Conservation (phyloP, 2,329 filamentous ascomycete genomes). For the Neocucurbitaria cava region DNA sequence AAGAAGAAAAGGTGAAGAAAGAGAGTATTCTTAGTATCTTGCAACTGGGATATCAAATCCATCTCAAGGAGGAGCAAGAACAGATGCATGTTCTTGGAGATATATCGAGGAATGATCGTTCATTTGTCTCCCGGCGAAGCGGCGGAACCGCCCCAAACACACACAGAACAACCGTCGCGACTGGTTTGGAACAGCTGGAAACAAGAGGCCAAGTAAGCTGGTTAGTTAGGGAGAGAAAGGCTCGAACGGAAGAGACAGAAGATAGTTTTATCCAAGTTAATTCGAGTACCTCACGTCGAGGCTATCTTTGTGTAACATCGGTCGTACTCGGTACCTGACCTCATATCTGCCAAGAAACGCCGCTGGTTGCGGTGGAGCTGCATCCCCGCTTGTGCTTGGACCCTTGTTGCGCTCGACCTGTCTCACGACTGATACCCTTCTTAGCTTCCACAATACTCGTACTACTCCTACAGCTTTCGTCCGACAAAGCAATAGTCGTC, state of each 20-base stretch:
- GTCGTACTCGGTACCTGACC: slow-evolving; percentile 7
- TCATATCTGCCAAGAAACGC: slow-evolving; percentile 13
- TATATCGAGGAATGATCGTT: background rate
- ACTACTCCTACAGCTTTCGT: slow-evolving; percentile 1
- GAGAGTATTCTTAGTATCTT: background rate
- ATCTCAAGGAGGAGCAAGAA: background rate
- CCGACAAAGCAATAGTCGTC: slow-evolving; percentile 6
- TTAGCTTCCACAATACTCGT: slow-evolving; percentile 11
- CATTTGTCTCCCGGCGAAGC: background rate
- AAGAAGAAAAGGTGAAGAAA: slow-evolving; percentile 46
- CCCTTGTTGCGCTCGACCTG: slow-evolving; percentile 13
- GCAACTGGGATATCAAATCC: background rate
- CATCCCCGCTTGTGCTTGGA: slow-evolving; percentile 16
- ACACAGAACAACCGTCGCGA: background rate
- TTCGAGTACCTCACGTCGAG: background rate
- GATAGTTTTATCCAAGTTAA: background rate
- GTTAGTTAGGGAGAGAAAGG: background rate
- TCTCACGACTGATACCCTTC: slow-evolving; percentile 9
- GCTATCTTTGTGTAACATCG: slow-evolving; percentile 7
- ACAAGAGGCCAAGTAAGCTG: background rate
- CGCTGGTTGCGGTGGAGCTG: slow-evolving; percentile 21
- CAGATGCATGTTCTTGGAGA: background rate
- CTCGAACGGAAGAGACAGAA: background rate
- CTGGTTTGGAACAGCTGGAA: background rate
- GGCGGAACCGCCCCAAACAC: background rate